phyloP scores from a whole-genome alignment of 2,329 filamentous ascomycete genomes.

The Pseudocercospora macadamiae region DNA sequence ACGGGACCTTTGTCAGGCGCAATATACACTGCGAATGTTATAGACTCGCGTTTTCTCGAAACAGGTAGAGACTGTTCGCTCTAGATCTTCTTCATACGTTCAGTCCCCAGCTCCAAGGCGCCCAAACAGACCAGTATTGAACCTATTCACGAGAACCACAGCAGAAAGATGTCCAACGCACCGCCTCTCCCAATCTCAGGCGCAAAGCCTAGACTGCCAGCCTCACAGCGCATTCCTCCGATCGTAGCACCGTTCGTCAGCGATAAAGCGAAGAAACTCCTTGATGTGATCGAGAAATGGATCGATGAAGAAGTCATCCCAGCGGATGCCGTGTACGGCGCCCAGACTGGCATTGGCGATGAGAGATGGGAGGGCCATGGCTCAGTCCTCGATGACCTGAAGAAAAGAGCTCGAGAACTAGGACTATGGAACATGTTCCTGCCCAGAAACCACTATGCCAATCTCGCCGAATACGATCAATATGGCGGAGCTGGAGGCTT shows the following conservation, averaged over 20 bases:
- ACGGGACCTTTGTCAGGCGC: neutral
- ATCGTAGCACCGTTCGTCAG: constrained; percentile 71
- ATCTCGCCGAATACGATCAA: constrained; percentile 22
- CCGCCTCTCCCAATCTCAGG: constrained; percentile 21
- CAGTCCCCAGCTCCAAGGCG: neutral
- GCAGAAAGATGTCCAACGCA: constrained; percentile 26
- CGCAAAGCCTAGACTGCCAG: constrained; percentile 39
- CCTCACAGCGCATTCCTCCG: constrained; percentile 59
- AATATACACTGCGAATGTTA: no score
- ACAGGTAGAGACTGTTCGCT: no score
- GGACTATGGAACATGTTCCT: constrained; percentile 99
- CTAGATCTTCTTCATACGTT: neutral
- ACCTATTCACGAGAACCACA: no score
- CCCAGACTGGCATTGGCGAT: constrained; percentile 76
- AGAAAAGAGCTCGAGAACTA: constrained; percentile 76
- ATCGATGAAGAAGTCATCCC: constrained; percentile 85
- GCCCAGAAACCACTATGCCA: constrained; percentile 81
- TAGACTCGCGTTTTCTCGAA: no score
- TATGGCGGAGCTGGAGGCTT: constrained; percentile 85
- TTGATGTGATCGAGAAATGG: constrained; percentile 87
- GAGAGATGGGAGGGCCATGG: constrained; percentile 81
- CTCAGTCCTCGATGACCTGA: constrained; percentile 77
- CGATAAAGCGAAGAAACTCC: constrained; percentile 77
- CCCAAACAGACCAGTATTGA: no score
- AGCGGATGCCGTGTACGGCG: constrained; percentile 76